Evolutionary conservation across 164 flowering plant genomes (phyloP).

Genomic region (Malania oleifera): DNA sequence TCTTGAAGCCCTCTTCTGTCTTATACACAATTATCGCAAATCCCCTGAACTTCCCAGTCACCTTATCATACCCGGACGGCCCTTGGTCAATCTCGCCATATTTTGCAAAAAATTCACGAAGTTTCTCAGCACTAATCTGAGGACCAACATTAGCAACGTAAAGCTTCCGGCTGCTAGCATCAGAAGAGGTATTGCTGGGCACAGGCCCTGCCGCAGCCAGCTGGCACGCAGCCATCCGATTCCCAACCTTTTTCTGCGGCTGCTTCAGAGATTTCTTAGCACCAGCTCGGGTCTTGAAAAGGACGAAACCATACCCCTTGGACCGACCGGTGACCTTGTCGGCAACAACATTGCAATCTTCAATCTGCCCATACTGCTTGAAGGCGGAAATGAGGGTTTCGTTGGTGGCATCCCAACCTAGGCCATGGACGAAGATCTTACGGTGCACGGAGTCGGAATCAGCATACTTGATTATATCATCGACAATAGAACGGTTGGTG

Average conservation of each 20-base stretch:
- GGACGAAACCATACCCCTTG: conserved; percentile 44
- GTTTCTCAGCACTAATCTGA: conserved; percentile 22
- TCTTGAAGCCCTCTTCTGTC: conserved; percentile 30
- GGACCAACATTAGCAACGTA: conserved; percentile 29
- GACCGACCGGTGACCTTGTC: conserved; percentile 36
- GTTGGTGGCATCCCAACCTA: conserved; percentile 42
- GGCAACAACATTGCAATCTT: conserved; percentile 32
- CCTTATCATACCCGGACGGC: conserved; percentile 29
- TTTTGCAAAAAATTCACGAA: conserved; percentile 23
- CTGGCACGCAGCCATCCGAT: conserved; percentile 38
- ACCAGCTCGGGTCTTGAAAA: conserved; percentile 26
- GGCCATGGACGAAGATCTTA: conserved; percentile 44
- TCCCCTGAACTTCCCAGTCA: conserved; percentile 36
- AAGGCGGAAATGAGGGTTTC: conserved; percentile 25
- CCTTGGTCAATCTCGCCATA: conserved; percentile 50
- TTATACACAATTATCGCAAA: conserved; percentile 36
- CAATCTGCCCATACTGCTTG: conserved; percentile 28
- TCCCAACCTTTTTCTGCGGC: conserved; percentile 49
- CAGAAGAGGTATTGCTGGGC: conserved; percentile 4
- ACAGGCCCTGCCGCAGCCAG: conserved; percentile 33
- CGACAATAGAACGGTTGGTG: conserved; percentile 16
- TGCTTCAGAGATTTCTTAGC: conserved; percentile 32
- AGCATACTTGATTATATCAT: conserved; percentile 12
- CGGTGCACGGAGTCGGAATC: conserved; percentile 40
- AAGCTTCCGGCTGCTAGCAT: conserved; percentile 25